Base-by-base conservation (phyloP, 805 yeast species). In the Ogataea pignaliae region DNA sequence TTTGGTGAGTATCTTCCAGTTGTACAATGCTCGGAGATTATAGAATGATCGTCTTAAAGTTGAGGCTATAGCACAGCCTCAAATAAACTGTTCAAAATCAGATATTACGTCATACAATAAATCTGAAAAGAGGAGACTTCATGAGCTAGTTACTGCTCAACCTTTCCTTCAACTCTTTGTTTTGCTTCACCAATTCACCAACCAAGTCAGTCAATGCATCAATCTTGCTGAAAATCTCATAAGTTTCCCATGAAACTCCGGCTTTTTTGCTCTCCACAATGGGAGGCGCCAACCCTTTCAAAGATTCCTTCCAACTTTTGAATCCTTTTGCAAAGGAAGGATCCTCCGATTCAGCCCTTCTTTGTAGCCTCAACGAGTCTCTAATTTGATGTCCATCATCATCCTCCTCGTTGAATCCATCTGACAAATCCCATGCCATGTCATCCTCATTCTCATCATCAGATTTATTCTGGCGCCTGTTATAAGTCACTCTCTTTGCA, bases 401-500 rank as follows among this genome's bases (percentile, higher is more conserved):
- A 14, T 60, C 57, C 16, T 63, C 66, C 39, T 71, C 77, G 31
- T 68, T 68, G 47, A 68, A 87, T 0, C 95, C 96, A 63, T 87
- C 95, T 8, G 83, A 76, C 52, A 88, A 69, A 51, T 85, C 88
- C 95, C 96, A 88, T 55, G 83, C 90, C 8, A 82, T 75, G 55
- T 88, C 87, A 16, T 69, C 54, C 57, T 85, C 91, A 59, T 85
- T 86, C 16, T 88, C 86, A 63, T 88, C 96, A 60, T 88, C 95
- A 0, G 85, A 69, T 15, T 78, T 62, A 2, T 79, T 77, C 50
- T 72, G 75, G 44, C 73, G 65, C 49, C 95, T 70, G 62, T 88
- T 88, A 62, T 84, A 87, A 41, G 71, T 73, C 16, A 88, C 81
- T 54, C 93, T 69, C 53, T 79, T 75, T 1, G 96, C 93, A 30